Base-by-base conservation (phyloP, 441 rosid genomes). In the Gossypium aridum region DNA sequence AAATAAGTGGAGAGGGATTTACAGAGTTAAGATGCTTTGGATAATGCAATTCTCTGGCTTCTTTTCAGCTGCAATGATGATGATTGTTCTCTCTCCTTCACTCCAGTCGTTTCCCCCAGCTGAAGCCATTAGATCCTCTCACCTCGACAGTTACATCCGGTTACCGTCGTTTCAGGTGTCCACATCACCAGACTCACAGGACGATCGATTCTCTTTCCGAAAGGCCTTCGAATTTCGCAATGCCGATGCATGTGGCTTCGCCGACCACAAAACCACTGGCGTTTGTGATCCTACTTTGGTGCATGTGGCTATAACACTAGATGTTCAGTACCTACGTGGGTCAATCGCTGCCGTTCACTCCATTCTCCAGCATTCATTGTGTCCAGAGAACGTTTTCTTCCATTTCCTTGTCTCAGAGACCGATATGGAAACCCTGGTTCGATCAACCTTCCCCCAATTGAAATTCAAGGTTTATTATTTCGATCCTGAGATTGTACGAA, bases 301-400 rank as follows among this genome's bases (percentile, higher is more conserved):
- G 37, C 95, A 90, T 64, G 91, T 85, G 13, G 92, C 91, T n/a
- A 89, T 88, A 69, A 90, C 95, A 43, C 92, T 90, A 43, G 95
- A 90, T 39, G 80, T 85, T 4, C 89, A 87, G 64, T 90, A 90
- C 71, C 87, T 90, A 8, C 89, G 95, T 2, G 95, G 95, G 57
- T 89, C 92, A 69, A 76, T 90, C 81, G 95, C 95, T 8, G 95
- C 92, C 45, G 90, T 89, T 1, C 91, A 90, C 69, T 90, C 95
- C 51, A 79, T 90, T 72, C 71, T 90, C 70, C 91, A 82, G 53
- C 88, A 90, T 77, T 81, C 95, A 14, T 39, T 54, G 76, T 90
- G 95, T 55, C 91, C 95, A 0, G 92, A 85, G 87, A 83, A 79
- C 28, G 78, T 90, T 16, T 90, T 90, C 90, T 90, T 90, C 70